phyloP scores from a whole-genome alignment of 441 rosid species.

The Capsella rubella region DNA sequence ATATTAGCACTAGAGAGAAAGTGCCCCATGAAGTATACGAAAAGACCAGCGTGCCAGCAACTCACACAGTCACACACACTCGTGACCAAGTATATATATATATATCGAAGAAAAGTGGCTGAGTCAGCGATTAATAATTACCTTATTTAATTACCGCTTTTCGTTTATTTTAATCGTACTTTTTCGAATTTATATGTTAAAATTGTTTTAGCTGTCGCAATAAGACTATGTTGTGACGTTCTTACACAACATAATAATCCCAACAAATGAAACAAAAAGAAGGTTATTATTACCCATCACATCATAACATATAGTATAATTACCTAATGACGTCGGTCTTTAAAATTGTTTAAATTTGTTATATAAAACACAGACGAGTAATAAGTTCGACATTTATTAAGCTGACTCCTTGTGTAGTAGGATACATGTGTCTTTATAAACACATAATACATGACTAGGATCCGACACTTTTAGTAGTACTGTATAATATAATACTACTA shows the following conservation, averaged over 20 bases:
- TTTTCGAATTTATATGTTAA: not conserved
- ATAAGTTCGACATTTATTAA: not conserved
- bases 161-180: slow-evolving; percentile 2
- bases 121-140: not conserved
- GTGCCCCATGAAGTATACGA: slow-evolving; percentile 31
- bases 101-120: no score
- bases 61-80: slow-evolving; percentile 25
- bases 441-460: slow-evolving; percentile 39
- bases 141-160: not conserved
- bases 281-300: not conserved
- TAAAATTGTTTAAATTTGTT: not conserved
- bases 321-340: slow-evolving; percentile 5
- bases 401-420: slow-evolving; percentile 14
- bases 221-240: slow-evolving; percentile 12
- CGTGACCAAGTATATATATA: not conserved
- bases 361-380: not conserved
- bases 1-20: slow-evolving; percentile 24
- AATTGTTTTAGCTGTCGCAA: not conserved
- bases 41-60: slow-evolving; percentile 35
- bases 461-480: slow-evolving; percentile 22
- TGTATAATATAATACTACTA: no score
- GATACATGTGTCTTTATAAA: not conserved
- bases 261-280: slow-evolving; percentile 13
- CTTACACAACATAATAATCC: slow-evolving; percentile 16
- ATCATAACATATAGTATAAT: not conserved